Evolutionary conservation across 2,329 filamentous ascomycete species (phyloP), one percentile per base, ranked within the genome.

Genomic region (Magnaporthiopsis incrustans): DNA sequence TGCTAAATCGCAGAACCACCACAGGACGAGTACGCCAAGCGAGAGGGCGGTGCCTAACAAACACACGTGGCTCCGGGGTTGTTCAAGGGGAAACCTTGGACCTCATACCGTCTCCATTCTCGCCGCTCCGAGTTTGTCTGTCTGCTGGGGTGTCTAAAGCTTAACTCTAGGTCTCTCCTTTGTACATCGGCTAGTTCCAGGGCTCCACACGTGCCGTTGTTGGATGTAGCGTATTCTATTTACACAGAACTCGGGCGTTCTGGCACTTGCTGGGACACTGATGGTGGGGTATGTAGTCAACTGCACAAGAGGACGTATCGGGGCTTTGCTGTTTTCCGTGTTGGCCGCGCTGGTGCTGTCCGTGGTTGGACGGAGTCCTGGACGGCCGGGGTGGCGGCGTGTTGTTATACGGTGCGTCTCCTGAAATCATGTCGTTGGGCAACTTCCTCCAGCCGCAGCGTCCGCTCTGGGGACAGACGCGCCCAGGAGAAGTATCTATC

Each of bases 11-110:
- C 53, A 82, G 5, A 30, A 86, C 22, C 22, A 53, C n/a, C 22
- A 53, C 22, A 53, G 74, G 82, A 85, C 2, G 84, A 86, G 71
- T 85, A 86, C 69, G 83, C 83, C 65, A 86, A 86, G 75, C 78
- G 83, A 53, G 84, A 86, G 75, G 84, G 84, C 35, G 83, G 83
- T 67, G 83, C 84, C 67, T 86, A 69, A 80, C 11, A 10, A 53
- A 6, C 18, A 53, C 18, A 8, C 22, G 3, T 22, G 44, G 22
- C 44, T 22, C 22, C 22, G 5, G 35, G 35, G 35, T 15, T 15
- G 12, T 38, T 38, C 4, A 10, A 5, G 27, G 12, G 33, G 11
- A 35, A 15, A 38, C 5, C 5, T 18, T 11, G 18, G 44, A 10
- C 5, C 4, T 22, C 44, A 4, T 38, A 14, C 22, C 6, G 44